Conservation (phyloP, 164 flowering plant species). For the Platanus orientalis region DNA sequence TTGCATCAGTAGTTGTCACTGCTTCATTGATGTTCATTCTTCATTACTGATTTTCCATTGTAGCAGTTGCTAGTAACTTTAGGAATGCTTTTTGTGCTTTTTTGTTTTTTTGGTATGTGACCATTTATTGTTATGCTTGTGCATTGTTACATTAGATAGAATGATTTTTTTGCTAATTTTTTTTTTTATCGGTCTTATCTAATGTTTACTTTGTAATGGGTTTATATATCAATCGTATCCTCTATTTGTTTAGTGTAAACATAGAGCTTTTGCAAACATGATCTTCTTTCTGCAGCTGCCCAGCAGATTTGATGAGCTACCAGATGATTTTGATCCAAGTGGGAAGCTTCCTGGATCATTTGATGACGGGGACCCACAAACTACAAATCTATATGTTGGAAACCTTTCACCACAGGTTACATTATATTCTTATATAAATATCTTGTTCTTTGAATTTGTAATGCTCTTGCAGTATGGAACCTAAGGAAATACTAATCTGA, state of each 20-base stretch:
- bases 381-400: conserved; percentile 98
- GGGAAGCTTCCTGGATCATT: conserved; percentile 92
- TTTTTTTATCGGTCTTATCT: too few species aligned
- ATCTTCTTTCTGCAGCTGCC: conserved; percentile 37
- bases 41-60: too few species aligned
- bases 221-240: neutral
- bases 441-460: neutral
- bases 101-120: too few species aligned
- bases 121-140: too few species aligned
- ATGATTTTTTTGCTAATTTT: too few species aligned
- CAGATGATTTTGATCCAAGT: conserved; percentile 94
- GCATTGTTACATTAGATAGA: too few species aligned
- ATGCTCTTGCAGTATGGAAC: neutral
- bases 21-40: too few species aligned
- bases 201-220: too few species aligned
- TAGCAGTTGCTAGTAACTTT: too few species aligned
- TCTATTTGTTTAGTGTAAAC: neutral
- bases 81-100: too few species aligned
- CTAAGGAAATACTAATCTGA: neutral
- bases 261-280: neutral
- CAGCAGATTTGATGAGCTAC: conserved; percentile 92
- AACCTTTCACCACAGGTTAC: conserved; percentile 91
- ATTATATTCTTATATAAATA: conserved; percentile 4
- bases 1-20: too few species aligned
- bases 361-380: conserved; percentile 99